Evolutionary conservation across 1,284 basidiomycete genomes (phyloP).

Genomic region (Ceratobasidium sp.): DNA sequence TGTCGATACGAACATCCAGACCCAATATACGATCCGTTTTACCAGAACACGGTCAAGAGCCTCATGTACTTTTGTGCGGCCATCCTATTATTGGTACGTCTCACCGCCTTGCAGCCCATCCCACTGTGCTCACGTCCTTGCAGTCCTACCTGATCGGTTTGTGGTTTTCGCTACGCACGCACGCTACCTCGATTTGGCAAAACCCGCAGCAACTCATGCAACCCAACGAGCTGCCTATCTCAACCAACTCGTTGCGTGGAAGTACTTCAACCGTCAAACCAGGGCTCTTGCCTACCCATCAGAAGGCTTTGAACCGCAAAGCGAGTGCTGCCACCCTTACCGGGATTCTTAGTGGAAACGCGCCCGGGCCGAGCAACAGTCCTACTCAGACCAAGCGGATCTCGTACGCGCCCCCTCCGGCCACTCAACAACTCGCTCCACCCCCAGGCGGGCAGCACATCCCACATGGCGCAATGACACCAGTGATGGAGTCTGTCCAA

Average conservation of each 20-base stretch:
- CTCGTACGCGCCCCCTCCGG: conserved; percentile 26
- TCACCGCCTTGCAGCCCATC: background rate
- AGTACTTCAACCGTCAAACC: conserved; percentile 47
- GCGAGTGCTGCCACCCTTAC: conserved; percentile 51
- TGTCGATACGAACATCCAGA: conserved; percentile 97
- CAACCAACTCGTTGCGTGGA: conserved; percentile 57
- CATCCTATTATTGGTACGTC: conserved; percentile 85
- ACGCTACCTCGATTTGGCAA: conserved; percentile 99
- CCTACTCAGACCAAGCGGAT: conserved; percentile 18
- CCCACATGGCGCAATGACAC: conserved; percentile 55
- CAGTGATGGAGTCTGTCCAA: conserved; percentile 79
- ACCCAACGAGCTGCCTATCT: conserved; percentile 59
- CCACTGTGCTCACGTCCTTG: background rate
- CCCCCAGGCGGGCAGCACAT: conserved; percentile 17
- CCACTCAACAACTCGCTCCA: conserved; percentile 11
- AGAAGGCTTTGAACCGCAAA: conserved; percentile 53
- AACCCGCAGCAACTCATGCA: conserved; percentile 89
- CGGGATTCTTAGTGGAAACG: conserved; percentile 41
- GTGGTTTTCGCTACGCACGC: conserved; percentile 98
- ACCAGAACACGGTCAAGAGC: conserved; percentile 91
- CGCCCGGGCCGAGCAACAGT: background rate
- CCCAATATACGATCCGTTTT: conserved; percentile 93
- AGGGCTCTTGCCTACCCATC: conserved; percentile 49
- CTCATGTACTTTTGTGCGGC: conserved; percentile 95
- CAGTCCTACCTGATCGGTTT: conserved; percentile 96